Evolutionary conservation across 208 protist genomes (phyloP).

Genomic region (Trypanosoma rangeli): DNA sequence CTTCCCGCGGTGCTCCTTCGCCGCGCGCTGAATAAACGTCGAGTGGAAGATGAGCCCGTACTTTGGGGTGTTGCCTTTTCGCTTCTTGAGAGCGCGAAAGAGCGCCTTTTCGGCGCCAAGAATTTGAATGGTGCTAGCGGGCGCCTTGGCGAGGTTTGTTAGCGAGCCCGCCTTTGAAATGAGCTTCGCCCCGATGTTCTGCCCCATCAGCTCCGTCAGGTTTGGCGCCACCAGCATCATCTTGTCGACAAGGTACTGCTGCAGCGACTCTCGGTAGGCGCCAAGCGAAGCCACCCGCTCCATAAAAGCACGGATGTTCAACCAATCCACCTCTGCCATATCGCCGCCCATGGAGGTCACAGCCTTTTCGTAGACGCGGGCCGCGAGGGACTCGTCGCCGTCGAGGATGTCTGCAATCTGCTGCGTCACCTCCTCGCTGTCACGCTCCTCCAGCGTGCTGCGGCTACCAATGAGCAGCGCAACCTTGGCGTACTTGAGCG

Average conservation of each 20-base stretch:
- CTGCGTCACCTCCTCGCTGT: conserved; percentile 65
- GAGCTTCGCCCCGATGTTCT: conserved; percentile 97
- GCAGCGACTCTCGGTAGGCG: conserved; percentile 90
- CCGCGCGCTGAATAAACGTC: conserved; percentile 96
- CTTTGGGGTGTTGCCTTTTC: conserved; percentile 98
- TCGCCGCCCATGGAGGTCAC: conserved; percentile 97
- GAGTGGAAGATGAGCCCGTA: conserved; percentile 99
- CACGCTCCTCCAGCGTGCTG: conserved; percentile 67
- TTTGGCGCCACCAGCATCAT: conserved; percentile 98
- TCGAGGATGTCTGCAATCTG: conserved; percentile 85
- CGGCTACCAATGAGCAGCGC: conserved; percentile 90
- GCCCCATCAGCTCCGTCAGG: conserved; percentile 97
- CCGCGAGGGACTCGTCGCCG: conserved; percentile 76
- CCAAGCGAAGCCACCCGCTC: conserved; percentile 93
- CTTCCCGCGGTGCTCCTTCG: conserved; percentile 98
- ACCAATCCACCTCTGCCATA: conserved; percentile 96
- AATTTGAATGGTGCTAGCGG: conserved; percentile 99
- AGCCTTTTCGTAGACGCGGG: conserved; percentile 91
- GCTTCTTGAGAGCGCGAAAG: conserved; percentile 98
- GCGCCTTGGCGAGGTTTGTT: conserved; percentile 98
- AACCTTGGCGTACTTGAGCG: conserved; percentile 93
- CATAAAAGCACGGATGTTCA: conserved; percentile 95
- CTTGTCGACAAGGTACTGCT: conserved; percentile 97
- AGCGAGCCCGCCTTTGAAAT: conserved; percentile 98
- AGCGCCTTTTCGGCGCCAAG: conserved; percentile 99